Percentiles rank a stretch among this genome's conserved stretches.
These are phyloP conservation scores for Stephanodiscus minutulus DNA, from an alignment of 108 stramenopile genomes.

Conservation along the genomic window DNA sequence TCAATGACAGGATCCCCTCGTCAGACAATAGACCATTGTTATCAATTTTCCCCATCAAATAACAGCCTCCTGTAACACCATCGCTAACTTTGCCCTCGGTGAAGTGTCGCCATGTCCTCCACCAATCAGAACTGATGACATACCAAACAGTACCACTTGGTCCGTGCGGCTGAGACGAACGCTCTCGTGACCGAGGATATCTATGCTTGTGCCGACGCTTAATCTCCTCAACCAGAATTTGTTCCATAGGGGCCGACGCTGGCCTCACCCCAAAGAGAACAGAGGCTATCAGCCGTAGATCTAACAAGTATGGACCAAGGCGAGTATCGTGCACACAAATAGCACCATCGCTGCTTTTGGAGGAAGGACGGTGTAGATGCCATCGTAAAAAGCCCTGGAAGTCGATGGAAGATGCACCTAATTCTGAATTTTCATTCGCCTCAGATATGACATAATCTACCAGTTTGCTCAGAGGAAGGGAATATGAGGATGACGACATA, in stretches of 20 bases:
- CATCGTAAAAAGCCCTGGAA: constrained; percentile 72
- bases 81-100: constrained; percentile 45
- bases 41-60: constrained; percentile 62
- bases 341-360: constrained; percentile 26
- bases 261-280: constrained; percentile 86
- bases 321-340: constrained; percentile 40
- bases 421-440: constrained; percentile 15
- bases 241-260: constrained; percentile 63
- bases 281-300: constrained; percentile 74
- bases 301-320: constrained; percentile 66
- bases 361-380: constrained; percentile 49
- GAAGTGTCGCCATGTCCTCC: constrained; percentile 58
- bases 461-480: constrained; percentile 35
- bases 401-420: constrained; percentile 26
- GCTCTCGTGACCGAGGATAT: constrained; percentile 61
- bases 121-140: constrained; percentile 78
- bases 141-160: constrained; percentile 86
- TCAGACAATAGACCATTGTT: constrained; percentile 73
- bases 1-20: constrained; percentile 75
- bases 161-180: constrained; percentile 66
- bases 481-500: constrained; percentile 17
- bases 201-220: constrained; percentile 68
- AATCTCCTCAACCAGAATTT: constrained; percentile 65
- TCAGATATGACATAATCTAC: constrained; percentile 53
- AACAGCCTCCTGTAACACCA: constrained; percentile 40